Conservation (phyloP, 805 yeast species). For the Yarrowia yakushimensis region DNA sequence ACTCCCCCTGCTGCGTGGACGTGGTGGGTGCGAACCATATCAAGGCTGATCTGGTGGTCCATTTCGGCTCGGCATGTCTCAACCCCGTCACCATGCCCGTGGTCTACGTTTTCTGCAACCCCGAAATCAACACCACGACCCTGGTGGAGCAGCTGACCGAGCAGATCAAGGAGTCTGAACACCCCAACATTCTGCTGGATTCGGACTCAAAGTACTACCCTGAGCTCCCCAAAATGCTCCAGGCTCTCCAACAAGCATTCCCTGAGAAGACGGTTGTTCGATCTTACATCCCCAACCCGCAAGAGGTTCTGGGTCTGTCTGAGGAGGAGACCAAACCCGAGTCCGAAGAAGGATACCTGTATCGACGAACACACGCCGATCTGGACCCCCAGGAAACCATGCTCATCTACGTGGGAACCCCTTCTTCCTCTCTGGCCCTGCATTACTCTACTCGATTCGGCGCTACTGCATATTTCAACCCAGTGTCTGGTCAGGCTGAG, state of each 20-base stretch:
- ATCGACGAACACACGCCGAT: not conserved
- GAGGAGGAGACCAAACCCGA: not conserved
- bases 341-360: not conserved
- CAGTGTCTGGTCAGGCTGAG: constrained; percentile 34
- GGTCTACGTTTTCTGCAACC: constrained; percentile 67
- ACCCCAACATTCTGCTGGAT: constrained; percentile 52
- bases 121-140: constrained; percentile 43
- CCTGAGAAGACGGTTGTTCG: constrained; percentile 6
- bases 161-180: constrained; percentile 44
- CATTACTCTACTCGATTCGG: constrained; percentile 69
- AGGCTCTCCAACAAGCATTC: not conserved
- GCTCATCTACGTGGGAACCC: constrained; percentile 36
- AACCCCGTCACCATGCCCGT: constrained; percentile 75
- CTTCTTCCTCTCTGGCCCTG: constrained; percentile 75
- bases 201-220: constrained; percentile 67
- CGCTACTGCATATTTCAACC: constrained; percentile 51
- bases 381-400: constrained; percentile 8
- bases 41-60: constrained; percentile 75
- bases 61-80: constrained; percentile 93
- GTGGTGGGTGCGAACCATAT: constrained; percentile 97
- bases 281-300: constrained; percentile 12
- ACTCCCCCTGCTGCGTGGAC: constrained; percentile 92
- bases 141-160: constrained; percentile 44
- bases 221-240: constrained; percentile 42
- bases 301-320: not conserved